Evolutionary conservation across 2,329 filamentous ascomycete species (phyloP), one percentile per base, ranked within the genome.

Genomic region (Aspergillus pseudoviridinutans): DNA sequence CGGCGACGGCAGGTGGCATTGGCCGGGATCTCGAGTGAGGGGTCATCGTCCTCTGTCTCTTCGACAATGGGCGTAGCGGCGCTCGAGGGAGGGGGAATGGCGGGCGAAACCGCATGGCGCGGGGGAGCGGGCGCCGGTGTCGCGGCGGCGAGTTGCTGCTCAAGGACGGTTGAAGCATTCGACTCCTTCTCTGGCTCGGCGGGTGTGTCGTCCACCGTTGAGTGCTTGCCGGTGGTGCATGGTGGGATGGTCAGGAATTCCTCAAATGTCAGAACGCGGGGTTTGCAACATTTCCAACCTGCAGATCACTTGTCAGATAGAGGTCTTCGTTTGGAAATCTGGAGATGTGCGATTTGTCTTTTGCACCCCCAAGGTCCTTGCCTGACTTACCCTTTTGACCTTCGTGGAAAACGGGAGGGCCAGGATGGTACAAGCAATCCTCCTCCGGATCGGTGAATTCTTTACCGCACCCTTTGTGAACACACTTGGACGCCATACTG

Each of bases 211-310:
- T 97, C 93, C 61, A 94, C 89, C 12, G 91, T 92, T 58, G 90
- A 94, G 80, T 99, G 94, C 68, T 88, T 92, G 69, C 94, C 94
- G 12, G 87, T 90, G 27, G 94, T 96, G 82, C 94, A 99, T 41
- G 94, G 93, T 51, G 90, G 81, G 67, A 99, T 97, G 59, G 82
- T 76, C 76, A 99, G 90, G 81, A 99, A 99, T 78, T 99, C 94
- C 78, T 99, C 94, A 74, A 99, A 99, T 58, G 92, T 97, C 68
- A 99, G 82, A 68, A 97, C 92, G 70, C 94, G 89, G 57, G 92
- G 89, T 79, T 97, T 97, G 84, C 94, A 99, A 81, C 94, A 99
- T 80, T 96, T 95, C 93, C 94, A 97, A 71, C 94, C 93, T 97
- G 69, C 49, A 29, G 14, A 38, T 38, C 24, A 52, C 20, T 56